Base-by-base conservation (phyloP, 2,329 filamentous ascomycete genomes). In the Aspergillus sclerotialis region DNA sequence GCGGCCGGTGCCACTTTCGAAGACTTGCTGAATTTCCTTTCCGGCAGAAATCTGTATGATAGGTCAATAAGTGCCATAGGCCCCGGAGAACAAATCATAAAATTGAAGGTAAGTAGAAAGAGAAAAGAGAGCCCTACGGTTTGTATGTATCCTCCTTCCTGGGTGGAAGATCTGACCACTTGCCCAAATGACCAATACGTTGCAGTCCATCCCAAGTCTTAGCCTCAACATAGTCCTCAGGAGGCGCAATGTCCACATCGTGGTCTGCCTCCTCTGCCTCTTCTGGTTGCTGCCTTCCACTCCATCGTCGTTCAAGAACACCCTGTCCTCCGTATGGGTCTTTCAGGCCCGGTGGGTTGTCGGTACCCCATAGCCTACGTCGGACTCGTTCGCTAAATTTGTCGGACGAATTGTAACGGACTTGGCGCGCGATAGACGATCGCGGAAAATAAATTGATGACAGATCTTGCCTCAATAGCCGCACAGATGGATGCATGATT, bases 201-300 rank as follows among this genome's bases (percentile, higher is more conserved):
- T 72, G 64, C 38, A 82, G 53, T 0, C 69, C 70, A 34, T 73
- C 60, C 70, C 72, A 75, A 3, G 60, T 68, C 21, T 52, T 53
- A 16, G 73, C 67, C 12, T 63, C 62, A 32, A 60, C 49, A 53
- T 76, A 76, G 8, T 55, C 41, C 30, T 48, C 47, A 11, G 41
- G 35, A 17, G 36, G 31, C 7, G 28, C 32, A 24, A 34, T 32
- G 12, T 48, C 34, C 21, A 44, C 30, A 15, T 39, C 26, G 24
- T 46, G 41, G n/a, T 21, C 19, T 11, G 43, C 37, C 21, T 45
- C 40, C 32, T 16, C 28, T 7, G 35, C 28, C 28, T 38, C 28
- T 14, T 35, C 38, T 16, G 42, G 40, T 34, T 43, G 18, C 30
- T 35, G 46, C 26, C 38, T 39, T 36, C 45, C 48, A 19, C 38